Conservation (phyloP, 768 basidiomycete genomes). For the Boletellus ananiceps region DNA sequence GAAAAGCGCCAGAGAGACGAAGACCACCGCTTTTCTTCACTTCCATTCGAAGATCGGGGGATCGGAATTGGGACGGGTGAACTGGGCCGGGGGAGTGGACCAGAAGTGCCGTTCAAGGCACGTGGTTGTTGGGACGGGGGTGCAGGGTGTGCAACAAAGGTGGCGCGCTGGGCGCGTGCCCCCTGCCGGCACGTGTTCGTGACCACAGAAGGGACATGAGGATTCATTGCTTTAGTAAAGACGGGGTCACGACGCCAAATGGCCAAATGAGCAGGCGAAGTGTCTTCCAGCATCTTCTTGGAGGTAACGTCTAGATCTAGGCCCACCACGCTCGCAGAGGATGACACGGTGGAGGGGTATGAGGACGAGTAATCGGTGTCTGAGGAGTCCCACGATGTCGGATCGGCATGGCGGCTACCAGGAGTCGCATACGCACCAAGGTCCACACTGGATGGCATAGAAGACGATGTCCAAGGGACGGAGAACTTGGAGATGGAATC, state of each 20-base stretch:
- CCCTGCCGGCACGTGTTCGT: conserved; percentile 27
- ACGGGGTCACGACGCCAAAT: conserved; percentile 31
- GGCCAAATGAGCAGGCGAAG: conserved; percentile 28
- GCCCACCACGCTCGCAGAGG: conserved; percentile 32
- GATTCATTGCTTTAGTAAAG: conserved; percentile 23
- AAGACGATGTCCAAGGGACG: conserved; percentile 29
- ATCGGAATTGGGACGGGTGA: conserved; percentile 29
- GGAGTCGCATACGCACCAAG: conserved; percentile 38
- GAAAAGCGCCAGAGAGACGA: conserved; percentile 34
- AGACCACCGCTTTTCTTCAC: conserved; percentile 33
- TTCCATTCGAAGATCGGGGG: conserved; percentile 27
- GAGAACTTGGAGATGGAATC: conserved; percentile 37
- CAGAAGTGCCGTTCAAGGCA: conserved; percentile 6
- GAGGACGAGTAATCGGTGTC: conserved; percentile 45
- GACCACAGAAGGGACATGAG: conserved; percentile 24
- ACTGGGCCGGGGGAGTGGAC: conserved; percentile 21
- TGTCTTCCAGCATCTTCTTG: conserved; percentile 29
- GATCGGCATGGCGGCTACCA: conserved; percentile 49
- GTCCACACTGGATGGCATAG: conserved; percentile 37
- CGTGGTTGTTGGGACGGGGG: conserved; percentile 14
- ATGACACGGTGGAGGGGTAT: conserved; percentile 43
- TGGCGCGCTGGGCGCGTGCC: conserved; percentile 6
- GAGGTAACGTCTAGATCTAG: conserved; percentile 30
- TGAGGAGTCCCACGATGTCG: conserved; percentile 43
- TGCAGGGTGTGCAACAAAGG: conserved; percentile 9